These are phyloP conservation scores for Termitomyces sp. DNA, from an alignment of 768 basidiomycete species.

Conservation along the genomic window DNA sequence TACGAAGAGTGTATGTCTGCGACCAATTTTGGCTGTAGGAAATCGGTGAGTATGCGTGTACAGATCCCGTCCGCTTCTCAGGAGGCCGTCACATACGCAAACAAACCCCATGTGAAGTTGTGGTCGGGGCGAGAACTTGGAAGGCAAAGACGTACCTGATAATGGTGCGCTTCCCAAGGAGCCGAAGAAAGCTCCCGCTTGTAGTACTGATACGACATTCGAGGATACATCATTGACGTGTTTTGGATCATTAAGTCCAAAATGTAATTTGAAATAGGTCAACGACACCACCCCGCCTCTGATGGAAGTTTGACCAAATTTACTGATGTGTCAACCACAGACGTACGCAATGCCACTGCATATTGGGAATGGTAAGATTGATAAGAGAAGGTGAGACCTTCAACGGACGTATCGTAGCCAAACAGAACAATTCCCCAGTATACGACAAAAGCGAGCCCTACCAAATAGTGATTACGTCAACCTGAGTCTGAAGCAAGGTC, in stretches of 20 bases:
- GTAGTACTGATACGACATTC: slow-evolving; percentile 85
- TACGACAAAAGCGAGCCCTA: slow-evolving; percentile 22
- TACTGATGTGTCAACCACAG: not conserved
- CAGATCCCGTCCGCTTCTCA: not conserved
- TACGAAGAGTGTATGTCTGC: slow-evolving; percentile 56
- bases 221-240: slow-evolving; percentile 55
- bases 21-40: slow-evolving; percentile 55
- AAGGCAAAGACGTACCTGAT: slow-evolving; percentile 40
- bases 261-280: slow-evolving; percentile 56
- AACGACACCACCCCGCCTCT: slow-evolving; percentile 24
- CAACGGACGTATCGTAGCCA: slow-evolving; percentile 22
- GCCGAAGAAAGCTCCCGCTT: slow-evolving; percentile 88
- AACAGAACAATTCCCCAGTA: slow-evolving; percentile 23
- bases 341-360: slow-evolving; percentile 20
- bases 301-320: not conserved
- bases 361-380: not conserved
- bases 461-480: not conserved
- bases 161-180: slow-evolving; percentile 64
- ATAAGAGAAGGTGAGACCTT: not conserved
- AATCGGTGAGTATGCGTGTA: not conserved
- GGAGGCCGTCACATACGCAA: not conserved
- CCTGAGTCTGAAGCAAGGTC: not conserved
- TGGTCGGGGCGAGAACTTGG: not conserved
- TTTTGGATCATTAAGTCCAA: slow-evolving; percentile 46
- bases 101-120: not conserved